phyloP scores from a whole-genome alignment of 768 basidiomycete species.

The Coprinopsis strossmayeri region DNA sequence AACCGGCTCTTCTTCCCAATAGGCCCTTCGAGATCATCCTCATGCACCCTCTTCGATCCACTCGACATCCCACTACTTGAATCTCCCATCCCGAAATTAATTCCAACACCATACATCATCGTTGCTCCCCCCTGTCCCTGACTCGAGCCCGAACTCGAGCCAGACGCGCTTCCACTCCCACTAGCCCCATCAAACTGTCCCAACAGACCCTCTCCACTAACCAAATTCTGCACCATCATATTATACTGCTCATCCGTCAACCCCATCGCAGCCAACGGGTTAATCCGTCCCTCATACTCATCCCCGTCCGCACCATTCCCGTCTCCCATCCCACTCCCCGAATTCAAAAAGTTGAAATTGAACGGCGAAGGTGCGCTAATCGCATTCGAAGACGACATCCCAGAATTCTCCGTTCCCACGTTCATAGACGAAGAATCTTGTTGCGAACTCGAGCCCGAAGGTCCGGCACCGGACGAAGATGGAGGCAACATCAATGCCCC shows the following conservation, averaged over 20 bases:
- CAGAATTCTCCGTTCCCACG: no score
- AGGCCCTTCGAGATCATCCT: conserved; percentile 8
- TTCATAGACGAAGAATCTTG: no score
- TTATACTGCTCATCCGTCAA: conserved; percentile 86
- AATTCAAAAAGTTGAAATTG: conserved; percentile 12
- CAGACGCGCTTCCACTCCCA: conserved; percentile 8
- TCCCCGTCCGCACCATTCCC: conserved; percentile 17
- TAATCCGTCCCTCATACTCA: conserved; percentile 55
- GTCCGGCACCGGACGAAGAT: not conserved
- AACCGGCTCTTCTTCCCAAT: conserved; percentile 55
- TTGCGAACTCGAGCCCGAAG: no score
- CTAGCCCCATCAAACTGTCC: conserved; percentile 29
- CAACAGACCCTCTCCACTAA: conserved; percentile 53
- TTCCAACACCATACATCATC: conserved; percentile 15
- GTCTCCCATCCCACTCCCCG: not conserved
- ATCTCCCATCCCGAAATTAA: conserved; percentile 22
- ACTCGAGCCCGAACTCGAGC: not conserved
- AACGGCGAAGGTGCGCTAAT: conserved; percentile 15
- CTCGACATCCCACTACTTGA: not conserved
- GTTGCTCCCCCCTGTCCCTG: conserved; percentile 7
- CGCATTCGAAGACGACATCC: not conserved
- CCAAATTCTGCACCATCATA: conserved; percentile 66
- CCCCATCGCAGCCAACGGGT: conserved; percentile 84
- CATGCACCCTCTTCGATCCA: conserved; percentile 11
- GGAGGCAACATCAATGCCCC: conserved; percentile 4